These are phyloP conservation scores for Dujonia santamariae DNA, from an alignment of 1,139 yeast genomes.

Conservation along the genomic window DNA sequence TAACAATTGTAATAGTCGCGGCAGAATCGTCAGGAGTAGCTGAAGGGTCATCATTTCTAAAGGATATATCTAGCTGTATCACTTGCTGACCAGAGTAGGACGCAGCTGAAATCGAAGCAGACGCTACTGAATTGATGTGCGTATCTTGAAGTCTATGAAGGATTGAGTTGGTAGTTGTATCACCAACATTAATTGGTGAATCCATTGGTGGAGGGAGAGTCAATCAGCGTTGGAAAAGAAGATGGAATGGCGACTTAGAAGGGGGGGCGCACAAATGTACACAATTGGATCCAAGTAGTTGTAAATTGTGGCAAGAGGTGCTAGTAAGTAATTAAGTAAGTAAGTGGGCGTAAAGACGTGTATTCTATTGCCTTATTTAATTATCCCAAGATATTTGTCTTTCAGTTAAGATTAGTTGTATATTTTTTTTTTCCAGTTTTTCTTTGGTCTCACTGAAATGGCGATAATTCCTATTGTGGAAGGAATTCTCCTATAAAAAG, in stretches of 20 bases:
- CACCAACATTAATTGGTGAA: conserved; percentile 45
- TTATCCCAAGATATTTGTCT: too few relatives aligned
- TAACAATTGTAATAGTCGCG: conserved; percentile 26
- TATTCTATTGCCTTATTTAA: too few relatives aligned
- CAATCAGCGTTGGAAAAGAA: neutral
- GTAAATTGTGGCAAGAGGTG: too few relatives aligned
- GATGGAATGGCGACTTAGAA: neutral
- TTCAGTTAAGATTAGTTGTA: too few relatives aligned
- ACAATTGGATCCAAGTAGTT: too few relatives aligned
- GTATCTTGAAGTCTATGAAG: conserved; percentile 36
- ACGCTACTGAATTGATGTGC: conserved; percentile 24
- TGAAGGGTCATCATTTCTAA: conserved; percentile 12
- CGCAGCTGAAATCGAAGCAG: conserved; percentile 27
- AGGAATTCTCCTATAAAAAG: neutral
- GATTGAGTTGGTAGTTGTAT: conserved; percentile 42
- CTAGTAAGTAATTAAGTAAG: too few relatives aligned
- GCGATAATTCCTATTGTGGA: too few relatives aligned
- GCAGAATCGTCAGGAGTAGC: neutral
- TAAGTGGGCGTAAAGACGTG: too few relatives aligned
- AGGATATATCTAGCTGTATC: conserved; percentile 30
- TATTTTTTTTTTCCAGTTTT: too few relatives aligned
- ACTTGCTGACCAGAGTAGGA: conserved; percentile 37
- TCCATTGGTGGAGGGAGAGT: conserved; percentile 27
- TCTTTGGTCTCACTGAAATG: too few relatives aligned
- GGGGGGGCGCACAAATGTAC: neutral